A percentile compares a stretch with the other conserved stretches of the same genome.
These are phyloP conservation scores for Canna indica DNA, from an alignment of 176 grass and related monocot genomes.

Conservation along the genomic window DNA sequence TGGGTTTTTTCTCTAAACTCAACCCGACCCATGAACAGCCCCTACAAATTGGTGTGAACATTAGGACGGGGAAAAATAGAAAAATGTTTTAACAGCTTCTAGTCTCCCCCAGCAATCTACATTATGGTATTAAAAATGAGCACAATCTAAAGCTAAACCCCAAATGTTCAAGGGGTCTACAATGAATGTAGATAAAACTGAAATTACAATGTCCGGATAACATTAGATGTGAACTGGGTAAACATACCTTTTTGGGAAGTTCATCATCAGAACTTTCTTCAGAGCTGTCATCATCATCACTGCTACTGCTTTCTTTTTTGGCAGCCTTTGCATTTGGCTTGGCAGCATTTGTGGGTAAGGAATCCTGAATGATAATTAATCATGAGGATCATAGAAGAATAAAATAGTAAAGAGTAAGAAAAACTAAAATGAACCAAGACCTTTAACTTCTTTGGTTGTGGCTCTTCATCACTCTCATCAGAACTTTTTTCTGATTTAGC, in stretches of 20 bases:
- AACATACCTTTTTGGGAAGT: slow-evolving; percentile 16
- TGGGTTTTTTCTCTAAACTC: too few relatives aligned
- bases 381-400: slow-evolving; percentile 1
- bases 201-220: too few relatives aligned
- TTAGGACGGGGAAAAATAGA: too few relatives aligned
- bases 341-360: slow-evolving; percentile 6
- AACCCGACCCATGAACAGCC: too few relatives aligned
- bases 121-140: too few relatives aligned
- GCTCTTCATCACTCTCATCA: slow-evolving; percentile 40
- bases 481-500: slow-evolving; percentile 22
- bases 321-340: slow-evolving; percentile 22
- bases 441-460: slow-evolving; percentile 59
- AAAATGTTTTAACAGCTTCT: too few relatives aligned
- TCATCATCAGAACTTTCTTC: slow-evolving; percentile 59
- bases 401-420: background rate
- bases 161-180: too few relatives aligned
- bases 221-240: too few relatives aligned
- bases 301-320: slow-evolving; percentile 41
- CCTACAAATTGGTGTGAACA: too few relatives aligned
- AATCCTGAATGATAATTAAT: slow-evolving; percentile 8
- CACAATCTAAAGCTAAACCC: too few relatives aligned
- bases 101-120: too few relatives aligned
- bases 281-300: slow-evolving; percentile 30
- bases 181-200: too few relatives aligned
- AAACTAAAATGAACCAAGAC: background rate